phyloP scores from a whole-genome alignment of 352 stramenopile species.

The Pythium dissimile region DNA sequence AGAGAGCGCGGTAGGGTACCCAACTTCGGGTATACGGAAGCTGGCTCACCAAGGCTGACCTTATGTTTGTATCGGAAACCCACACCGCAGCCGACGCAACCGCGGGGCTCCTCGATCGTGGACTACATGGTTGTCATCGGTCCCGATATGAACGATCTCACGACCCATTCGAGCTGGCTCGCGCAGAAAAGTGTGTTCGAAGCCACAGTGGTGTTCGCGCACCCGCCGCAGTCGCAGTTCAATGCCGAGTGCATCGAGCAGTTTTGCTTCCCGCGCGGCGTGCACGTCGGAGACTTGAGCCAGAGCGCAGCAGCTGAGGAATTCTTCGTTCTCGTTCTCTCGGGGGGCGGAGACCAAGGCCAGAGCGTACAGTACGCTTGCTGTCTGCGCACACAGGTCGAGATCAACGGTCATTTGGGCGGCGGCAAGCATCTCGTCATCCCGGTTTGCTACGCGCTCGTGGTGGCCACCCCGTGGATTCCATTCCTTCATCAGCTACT shows the following conservation, averaged over 20 bases:
- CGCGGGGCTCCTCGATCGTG: neutral
- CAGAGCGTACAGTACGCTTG: slow-evolving; percentile 29
- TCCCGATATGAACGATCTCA: slow-evolving; percentile 20
- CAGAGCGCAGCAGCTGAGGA: neutral
- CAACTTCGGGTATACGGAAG: too few relatives aligned
- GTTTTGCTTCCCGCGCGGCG: slow-evolving; percentile 63
- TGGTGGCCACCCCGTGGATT: slow-evolving; percentile 19
- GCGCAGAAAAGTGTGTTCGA: slow-evolving; percentile 42
- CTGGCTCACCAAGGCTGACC: too few relatives aligned
- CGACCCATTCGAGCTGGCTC: slow-evolving; percentile 3
- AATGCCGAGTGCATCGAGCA: slow-evolving; percentile 67
- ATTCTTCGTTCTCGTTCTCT: slow-evolving; percentile 26
- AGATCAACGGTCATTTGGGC: neutral
- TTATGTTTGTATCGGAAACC: too few relatives aligned
- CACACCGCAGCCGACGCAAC: neutral
- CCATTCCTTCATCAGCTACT: slow-evolving; percentile 18
- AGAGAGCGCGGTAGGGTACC: neutral
- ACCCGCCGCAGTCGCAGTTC: slow-evolving; percentile 64
- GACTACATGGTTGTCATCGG: slow-evolving; percentile 26
- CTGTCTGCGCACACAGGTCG: slow-evolving; percentile 17
- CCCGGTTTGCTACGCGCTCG: slow-evolving; percentile 21
- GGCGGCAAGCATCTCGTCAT: neutral
- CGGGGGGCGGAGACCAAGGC: slow-evolving; percentile 23
- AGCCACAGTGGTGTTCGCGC: slow-evolving; percentile 54
- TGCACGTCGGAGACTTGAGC: slow-evolving; percentile 6